Evolutionary conservation across 225 moss, liverwort and hornwort genomes (phyloP).

Genomic region (Sphagnum contortum): DNA sequence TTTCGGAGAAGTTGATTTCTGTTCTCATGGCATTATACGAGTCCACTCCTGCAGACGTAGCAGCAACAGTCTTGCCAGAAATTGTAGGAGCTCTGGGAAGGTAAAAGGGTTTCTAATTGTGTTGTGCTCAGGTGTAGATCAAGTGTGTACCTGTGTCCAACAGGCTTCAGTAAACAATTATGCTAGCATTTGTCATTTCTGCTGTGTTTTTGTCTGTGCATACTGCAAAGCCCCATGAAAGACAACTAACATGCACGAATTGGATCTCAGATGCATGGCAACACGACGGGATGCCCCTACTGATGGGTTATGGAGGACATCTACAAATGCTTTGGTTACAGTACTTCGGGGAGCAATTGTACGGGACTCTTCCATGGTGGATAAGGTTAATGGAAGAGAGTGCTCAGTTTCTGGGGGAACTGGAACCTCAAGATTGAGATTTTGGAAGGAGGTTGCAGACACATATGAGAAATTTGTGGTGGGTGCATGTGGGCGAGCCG

Average conservation of each 20-base stretch:
- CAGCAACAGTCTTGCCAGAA: constrained; percentile 61
- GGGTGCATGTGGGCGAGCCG: constrained; percentile 88
- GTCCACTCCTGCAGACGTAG: constrained; percentile 49
- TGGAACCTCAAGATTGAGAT: constrained; percentile 55
- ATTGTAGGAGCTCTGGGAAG: constrained; percentile 86
- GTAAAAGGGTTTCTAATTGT: constrained; percentile 13
- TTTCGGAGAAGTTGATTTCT: constrained; percentile 61
- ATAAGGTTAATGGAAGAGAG: constrained; percentile 25
- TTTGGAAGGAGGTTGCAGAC: constrained; percentile 93
- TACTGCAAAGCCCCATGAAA: too few species aligned
- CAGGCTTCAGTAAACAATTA: too few species aligned
- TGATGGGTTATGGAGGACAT: constrained; percentile 73
- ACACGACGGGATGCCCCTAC: constrained; percentile 79
- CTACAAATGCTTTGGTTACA: constrained; percentile 59
- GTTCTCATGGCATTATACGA: constrained; percentile 65
- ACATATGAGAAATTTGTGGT: constrained; percentile 90
- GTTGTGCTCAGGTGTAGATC: neutral
- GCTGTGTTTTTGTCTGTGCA: too few species aligned
- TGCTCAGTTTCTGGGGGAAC: constrained; percentile 29
- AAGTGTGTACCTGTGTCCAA: neutral
- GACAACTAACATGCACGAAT: too few species aligned
- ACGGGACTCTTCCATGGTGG: constrained; percentile 37
- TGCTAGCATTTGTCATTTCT: too few species aligned
- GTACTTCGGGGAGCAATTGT: constrained; percentile 64
- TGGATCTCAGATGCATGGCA: constrained; percentile 55